These are phyloP conservation scores for Cladorrhinum sp. DNA, from an alignment of 2,329 filamentous ascomycete species.

Conservation along the genomic window DNA sequence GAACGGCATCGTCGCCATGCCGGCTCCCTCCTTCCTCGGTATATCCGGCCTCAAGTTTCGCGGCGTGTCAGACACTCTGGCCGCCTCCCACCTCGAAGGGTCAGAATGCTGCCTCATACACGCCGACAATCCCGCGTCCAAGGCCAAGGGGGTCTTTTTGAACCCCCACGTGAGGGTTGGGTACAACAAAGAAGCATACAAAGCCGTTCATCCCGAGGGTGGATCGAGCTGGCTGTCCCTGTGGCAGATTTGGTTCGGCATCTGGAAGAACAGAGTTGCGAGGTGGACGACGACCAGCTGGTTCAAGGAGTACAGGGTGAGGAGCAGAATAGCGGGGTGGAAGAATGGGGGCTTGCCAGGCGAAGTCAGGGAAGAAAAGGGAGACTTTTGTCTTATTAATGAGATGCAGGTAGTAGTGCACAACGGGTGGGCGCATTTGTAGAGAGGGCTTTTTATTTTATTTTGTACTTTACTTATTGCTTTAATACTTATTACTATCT, in stretches of 20 bases:
- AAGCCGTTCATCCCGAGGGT: constrained; percentile 39
- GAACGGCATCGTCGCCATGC: constrained; percentile 54
- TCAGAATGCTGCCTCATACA: constrained; percentile 78
- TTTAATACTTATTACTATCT: too few relatives aligned
- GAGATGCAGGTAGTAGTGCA: constrained; percentile 58
- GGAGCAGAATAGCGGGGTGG: constrained; percentile 39
- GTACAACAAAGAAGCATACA: constrained; percentile 56
- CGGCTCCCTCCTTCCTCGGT: constrained; percentile 25
- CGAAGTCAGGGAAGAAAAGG: constrained; percentile 38
- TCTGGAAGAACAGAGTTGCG: constrained; percentile 57
- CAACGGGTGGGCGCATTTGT: constrained; percentile 59
- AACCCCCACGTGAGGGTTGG: constrained; percentile 69
- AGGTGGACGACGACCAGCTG: constrained; percentile 25
- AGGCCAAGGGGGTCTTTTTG: constrained; percentile 56
- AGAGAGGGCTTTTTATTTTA: background rate
- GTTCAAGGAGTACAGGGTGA: constrained; percentile 37
- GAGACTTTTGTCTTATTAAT: constrained; percentile 52
- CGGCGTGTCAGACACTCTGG: constrained; percentile 60
- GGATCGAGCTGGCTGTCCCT: constrained; percentile 45
- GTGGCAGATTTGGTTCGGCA: constrained; percentile 47
- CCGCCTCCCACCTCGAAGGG: constrained; percentile 63
- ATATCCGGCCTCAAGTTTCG: constrained; percentile 51
- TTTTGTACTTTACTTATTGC: too few relatives aligned
- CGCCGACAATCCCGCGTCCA: constrained; percentile 61
- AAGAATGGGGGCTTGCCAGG: constrained; percentile 27